Conservation (phyloP, 495 filamentous ascomycete genomes). For the Pseudomonodictys pantanalensis region DNA sequence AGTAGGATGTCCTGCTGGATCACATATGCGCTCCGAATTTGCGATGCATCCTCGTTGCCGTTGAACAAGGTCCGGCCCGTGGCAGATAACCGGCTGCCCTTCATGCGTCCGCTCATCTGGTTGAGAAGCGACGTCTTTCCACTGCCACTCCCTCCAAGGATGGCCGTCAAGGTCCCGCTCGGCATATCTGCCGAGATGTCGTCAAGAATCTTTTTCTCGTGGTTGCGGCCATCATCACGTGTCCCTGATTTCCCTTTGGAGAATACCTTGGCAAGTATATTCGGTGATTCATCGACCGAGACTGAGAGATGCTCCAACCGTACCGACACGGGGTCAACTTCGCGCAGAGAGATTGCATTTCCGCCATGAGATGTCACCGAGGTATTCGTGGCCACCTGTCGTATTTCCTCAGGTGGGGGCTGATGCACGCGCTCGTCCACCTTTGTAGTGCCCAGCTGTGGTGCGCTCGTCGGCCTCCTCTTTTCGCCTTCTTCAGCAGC, state of each 20-base stretch:
- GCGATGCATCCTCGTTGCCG: constrained; percentile 49
- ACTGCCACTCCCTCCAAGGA: constrained; percentile 69
- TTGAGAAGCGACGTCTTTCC: constrained; percentile 74
- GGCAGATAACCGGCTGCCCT: constrained; percentile 51
- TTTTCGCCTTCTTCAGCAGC: background rate
- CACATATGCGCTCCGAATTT: constrained; percentile 63
- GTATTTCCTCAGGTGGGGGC: background rate
- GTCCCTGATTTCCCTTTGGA: constrained; percentile 2
- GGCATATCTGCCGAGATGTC: constrained; percentile 55
- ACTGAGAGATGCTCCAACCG: constrained; percentile 25
- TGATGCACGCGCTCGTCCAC: background rate
- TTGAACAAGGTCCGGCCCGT: constrained; percentile 59
- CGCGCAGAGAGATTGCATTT: constrained; percentile 26
- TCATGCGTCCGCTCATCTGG: constrained; percentile 63
- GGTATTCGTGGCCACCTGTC: background rate
- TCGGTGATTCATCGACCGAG: constrained; percentile 23
- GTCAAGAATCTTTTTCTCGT: constrained; percentile 49
- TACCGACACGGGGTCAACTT: constrained; percentile 26
- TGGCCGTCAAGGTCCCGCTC: constrained; percentile 64
- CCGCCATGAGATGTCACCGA: constrained; percentile 6
- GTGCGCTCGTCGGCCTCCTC: background rate
- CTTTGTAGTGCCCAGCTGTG: background rate
- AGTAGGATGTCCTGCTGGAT: constrained; percentile 75
- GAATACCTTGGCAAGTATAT: constrained; percentile 11
- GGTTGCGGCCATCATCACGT: background rate